Evolutionary conservation across 768 basidiomycete genomes (phyloP), one percentile per base, ranked within the genome.

Genomic region (Leccinum variicolor): DNA sequence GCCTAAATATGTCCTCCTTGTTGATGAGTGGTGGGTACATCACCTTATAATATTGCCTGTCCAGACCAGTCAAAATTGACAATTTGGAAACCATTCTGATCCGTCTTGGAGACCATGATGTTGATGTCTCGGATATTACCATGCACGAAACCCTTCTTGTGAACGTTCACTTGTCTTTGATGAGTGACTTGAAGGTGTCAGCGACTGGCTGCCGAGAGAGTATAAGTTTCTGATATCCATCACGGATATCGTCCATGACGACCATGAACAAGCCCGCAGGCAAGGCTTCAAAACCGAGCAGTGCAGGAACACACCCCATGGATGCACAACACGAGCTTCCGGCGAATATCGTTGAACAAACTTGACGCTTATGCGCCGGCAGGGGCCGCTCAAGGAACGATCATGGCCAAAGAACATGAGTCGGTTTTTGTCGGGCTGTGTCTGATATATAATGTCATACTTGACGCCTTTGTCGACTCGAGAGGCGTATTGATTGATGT

Each of bases 251-350:
- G 13, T 74, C 69, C 71, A 76, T 75, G 39, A 73, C 65, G 0
- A 73, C 72, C 69, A 73, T 69, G 55, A 21, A 68, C 68, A 66
- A 69, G 25, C 69, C 68, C 17, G 69, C 70, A 41, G 66, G 54
- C 10, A 74, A 43, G 14, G 10, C 15, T 34, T 73, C 64, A 49
- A 69, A 65, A 14, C 62, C 69, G 34, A 50, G 41, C 9, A 75
- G 56, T 19, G 17, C 52, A 5, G 72, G 74, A 13, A 72, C 73
- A 61, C 49, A 60, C 5, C 64, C 69, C 31, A 60, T 25, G 17
- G 28, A 53, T 28, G 64, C 67, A 58, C 54, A 61, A n/a, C 46
- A 43, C 17, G 75, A 23, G 56, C 70, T 23, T 67, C 68, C 48
- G 50, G 52, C 34, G 65, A 70, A 60, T 69, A 73, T 15, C 10